Base-by-base conservation (phyloP, 2,329 filamentous ascomycete genomes). In the Penicillium olsonii region DNA sequence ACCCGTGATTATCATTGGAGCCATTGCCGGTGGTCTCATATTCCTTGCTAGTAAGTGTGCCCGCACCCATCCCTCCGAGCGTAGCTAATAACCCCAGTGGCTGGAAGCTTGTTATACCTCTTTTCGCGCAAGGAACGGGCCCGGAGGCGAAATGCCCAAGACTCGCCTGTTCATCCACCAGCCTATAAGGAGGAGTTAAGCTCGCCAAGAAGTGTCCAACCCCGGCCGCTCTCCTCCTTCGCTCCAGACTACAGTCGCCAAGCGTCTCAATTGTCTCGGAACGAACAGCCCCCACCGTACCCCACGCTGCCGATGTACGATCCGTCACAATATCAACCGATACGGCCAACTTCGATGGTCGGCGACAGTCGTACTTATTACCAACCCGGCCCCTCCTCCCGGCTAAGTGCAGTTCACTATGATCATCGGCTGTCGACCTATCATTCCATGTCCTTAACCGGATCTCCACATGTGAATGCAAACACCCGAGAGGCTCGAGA, bases 301-400 rank as follows among this genome's bases (percentile, higher is more conserved):
- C 60, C 60, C 35, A 45, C 50, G 22, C 33, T 69, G 12, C 64
- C 68, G 20, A 55, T 60, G 18, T 71, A 71, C 48, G 64, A 71
- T 38, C 68, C 68, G 1, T 70, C 68, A 14, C 59, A 55, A 31
- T 71, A 70, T 43, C 56, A 59, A 31, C 55, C 60, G 14, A 50
- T 56, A 14, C 48, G 51, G 12, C 54, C 57, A 11, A 53, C 43
- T 0, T 56, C 56, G 6, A 54, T 45, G 27, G 40, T 17, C 22
- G 24, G 19, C 19, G 29, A 50, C 18, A 22, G 40, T 26, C 15
- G 40, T 47, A 18, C 48, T 51, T 42, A 31, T 50, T 41, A 39
- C 9, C 53, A 39, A n/a, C 47, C 47, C 4, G 47, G 43, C 12
- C 58, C 54, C 31, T 50, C 58, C 31, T 62, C 59, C 27, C 54